Evolutionary conservation across 2,329 filamentous ascomycete species (phyloP).

Genomic region (Metarhizium humberi): DNA sequence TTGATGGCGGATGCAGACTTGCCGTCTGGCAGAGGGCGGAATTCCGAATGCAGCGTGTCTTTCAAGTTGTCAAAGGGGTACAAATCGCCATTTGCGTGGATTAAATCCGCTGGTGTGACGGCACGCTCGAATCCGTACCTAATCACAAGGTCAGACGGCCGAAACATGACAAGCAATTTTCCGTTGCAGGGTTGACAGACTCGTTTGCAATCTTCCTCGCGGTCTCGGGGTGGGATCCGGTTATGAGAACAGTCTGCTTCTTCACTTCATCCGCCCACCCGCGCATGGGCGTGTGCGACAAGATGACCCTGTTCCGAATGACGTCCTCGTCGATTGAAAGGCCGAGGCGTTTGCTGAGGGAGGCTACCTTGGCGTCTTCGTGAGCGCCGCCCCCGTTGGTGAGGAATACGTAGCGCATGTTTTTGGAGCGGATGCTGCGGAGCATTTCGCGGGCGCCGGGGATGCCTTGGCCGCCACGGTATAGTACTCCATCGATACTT

Average conservation of each 20-base stretch:
- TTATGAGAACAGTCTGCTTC: slow-evolving; percentile 56
- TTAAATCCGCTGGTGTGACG: slow-evolving; percentile 77
- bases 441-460: slow-evolving; percentile 70
- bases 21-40: slow-evolving; percentile 21
- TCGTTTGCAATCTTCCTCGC: slow-evolving; percentile 66
- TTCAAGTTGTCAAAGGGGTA: slow-evolving; percentile 64
- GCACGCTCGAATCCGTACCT: slow-evolving; percentile 70
- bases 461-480: slow-evolving; percentile 71
- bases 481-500: slow-evolving; percentile 86
- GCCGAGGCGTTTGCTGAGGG: slow-evolving; percentile 22
- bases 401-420: slow-evolving; percentile 85
- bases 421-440: slow-evolving; percentile 58
- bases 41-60: slow-evolving; percentile 19
- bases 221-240: slow-evolving; percentile 57
- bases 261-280: slow-evolving; percentile 39
- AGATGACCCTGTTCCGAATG: slow-evolving; percentile 39
- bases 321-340: slow-evolving; percentile 22
- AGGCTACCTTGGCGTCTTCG: slow-evolving; percentile 40
- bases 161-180: slow-evolving; percentile 9
- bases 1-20: slow-evolving; percentile 20
- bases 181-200: slow-evolving; percentile 19
- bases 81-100: slow-evolving; percentile 61
- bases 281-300: slow-evolving; percentile 82
- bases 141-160: slow-evolving; percentile 2
- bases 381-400: slow-evolving; percentile 91